phyloP scores from a whole-genome alignment of 2,329 filamentous ascomycete genomes.

The Simplicillium sp. region DNA sequence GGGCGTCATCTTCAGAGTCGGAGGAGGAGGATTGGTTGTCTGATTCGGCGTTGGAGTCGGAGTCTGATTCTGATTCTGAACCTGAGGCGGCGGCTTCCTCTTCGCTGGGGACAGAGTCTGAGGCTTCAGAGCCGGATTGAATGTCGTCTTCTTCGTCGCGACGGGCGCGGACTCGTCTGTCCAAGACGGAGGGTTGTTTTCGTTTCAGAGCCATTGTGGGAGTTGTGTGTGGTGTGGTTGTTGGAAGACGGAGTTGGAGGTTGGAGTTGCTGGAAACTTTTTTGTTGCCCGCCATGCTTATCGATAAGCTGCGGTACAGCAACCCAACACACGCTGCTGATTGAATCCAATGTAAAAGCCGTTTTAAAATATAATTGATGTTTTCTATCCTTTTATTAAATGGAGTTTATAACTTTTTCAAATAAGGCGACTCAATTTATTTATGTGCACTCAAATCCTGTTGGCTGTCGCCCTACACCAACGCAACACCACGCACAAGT shows the following conservation, averaged over 20 bases:
- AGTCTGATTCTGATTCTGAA: constrained; percentile 11
- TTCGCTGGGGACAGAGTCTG: neutral
- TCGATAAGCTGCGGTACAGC: too few relatives aligned
- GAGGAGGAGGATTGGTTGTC: neutral
- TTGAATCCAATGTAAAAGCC: too few relatives aligned
- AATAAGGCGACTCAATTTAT: too few relatives aligned
- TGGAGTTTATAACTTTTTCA: too few relatives aligned
- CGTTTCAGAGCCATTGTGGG: neutral
- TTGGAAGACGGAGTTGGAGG: neutral
- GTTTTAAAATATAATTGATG: too few relatives aligned
- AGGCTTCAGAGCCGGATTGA: neutral
- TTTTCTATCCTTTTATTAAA: too few relatives aligned
- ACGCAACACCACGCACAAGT: too few relatives aligned
- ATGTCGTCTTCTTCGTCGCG: neutral
- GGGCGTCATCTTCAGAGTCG: constrained; percentile 19
- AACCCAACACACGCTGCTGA: too few relatives aligned
- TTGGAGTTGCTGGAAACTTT: too few relatives aligned
- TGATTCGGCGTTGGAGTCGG: constrained; percentile 5
- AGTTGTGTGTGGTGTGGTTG: neutral
- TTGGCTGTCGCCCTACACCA: too few relatives aligned
- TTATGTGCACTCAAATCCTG: too few relatives aligned
- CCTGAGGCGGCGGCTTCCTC: neutral
- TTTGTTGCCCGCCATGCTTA: too few relatives aligned
- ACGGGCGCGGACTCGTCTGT: neutral
- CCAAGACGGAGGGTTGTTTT: neutral